Percentiles rank a stretch among this genome's conserved stretches.
Evolutionary conservation across 345 rosid genomes (phyloP).

Genomic region (Arabidopsis suecica): DNA sequence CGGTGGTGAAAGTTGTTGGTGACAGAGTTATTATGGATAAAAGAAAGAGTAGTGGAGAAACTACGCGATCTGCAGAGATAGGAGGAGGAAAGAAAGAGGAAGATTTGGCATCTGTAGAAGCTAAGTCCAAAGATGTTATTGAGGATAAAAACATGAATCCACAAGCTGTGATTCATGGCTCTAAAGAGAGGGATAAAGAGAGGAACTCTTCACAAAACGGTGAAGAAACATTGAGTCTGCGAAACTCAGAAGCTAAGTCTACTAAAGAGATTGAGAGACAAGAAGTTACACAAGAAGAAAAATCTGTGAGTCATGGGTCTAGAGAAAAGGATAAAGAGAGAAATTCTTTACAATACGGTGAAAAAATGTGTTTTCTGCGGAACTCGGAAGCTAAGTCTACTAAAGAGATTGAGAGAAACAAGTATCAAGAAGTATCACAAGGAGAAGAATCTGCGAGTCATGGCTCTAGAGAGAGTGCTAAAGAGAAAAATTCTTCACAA

Average conservation of each 20-base stretch:
- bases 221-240: background rate
- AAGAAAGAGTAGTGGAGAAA: constrained; percentile 15
- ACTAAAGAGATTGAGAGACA: background rate
- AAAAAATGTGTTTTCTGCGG: background rate
- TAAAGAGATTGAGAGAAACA: background rate
- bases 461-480: background rate
- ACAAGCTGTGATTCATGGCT: constrained; percentile 9
- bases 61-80: constrained; percentile 8
- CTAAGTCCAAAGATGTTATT: constrained; percentile 14
- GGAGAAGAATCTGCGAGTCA: background rate
- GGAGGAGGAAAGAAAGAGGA: constrained; percentile 11
- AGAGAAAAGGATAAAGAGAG: constrained; percentile 14
- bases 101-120: constrained; percentile 8
- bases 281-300: constrained; percentile 16
- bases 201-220: background rate
- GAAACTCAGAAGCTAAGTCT: background rate
- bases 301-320: background rate
- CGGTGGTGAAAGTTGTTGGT: constrained; percentile 18
- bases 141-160: constrained; percentile 19
- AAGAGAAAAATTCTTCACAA: background rate
- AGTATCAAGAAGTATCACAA: constrained; percentile 3
- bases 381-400: background rate
- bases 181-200: constrained; percentile 12
- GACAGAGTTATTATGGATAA: background rate
- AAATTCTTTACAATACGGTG: background rate